Conservation (phyloP, 108 stramenopile genomes). For the Cyclotella sp. region DNA sequence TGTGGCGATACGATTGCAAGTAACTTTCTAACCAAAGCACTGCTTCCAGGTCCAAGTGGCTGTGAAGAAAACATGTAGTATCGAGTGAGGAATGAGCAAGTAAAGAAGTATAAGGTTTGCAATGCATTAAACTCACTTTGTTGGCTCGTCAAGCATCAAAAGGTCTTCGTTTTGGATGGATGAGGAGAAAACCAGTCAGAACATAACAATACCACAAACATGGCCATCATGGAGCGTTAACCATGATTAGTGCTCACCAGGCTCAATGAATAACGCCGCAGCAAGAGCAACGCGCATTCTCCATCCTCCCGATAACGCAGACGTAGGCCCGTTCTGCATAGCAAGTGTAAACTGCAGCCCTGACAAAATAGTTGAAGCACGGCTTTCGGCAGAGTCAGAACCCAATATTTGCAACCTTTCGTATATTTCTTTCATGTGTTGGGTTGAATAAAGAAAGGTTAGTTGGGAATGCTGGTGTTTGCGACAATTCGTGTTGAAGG, state of each 20-base stretch:
- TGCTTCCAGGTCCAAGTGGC: slow-evolving; percentile 94
- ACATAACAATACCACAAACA: neutral
- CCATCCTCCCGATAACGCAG: slow-evolving; percentile 95
- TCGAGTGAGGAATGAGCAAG: slow-evolving; percentile 39
- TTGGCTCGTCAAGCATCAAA: slow-evolving; percentile 75
- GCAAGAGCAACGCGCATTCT: slow-evolving; percentile 98
- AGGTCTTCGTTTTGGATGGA: slow-evolving; percentile 46
- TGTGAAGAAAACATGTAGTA: slow-evolving; percentile 18
- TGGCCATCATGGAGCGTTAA: neutral
- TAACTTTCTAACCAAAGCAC: slow-evolving; percentile 96
- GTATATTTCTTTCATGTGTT: slow-evolving; percentile 65
- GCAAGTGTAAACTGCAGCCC: slow-evolving; percentile 93
- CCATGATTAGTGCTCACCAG: slow-evolving; percentile 25
- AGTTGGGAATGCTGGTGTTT: too few species aligned
- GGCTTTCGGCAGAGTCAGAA: slow-evolving; percentile 90
- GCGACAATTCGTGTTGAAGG: too few species aligned
- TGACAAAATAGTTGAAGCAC: slow-evolving; percentile 86
- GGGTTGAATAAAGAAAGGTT: too few species aligned
- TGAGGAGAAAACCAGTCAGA: neutral
- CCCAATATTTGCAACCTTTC: slow-evolving; percentile 86
- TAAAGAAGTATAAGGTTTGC: slow-evolving; percentile 17
- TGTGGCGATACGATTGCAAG: slow-evolving; percentile 81
- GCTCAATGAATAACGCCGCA: slow-evolving; percentile 94
- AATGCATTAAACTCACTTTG: slow-evolving; percentile 30
- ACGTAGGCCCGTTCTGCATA: slow-evolving; percentile 90